Conservation (phyloP, 2,329 filamentous ascomycete genomes). For the Neoascochyta sp. region DNA sequence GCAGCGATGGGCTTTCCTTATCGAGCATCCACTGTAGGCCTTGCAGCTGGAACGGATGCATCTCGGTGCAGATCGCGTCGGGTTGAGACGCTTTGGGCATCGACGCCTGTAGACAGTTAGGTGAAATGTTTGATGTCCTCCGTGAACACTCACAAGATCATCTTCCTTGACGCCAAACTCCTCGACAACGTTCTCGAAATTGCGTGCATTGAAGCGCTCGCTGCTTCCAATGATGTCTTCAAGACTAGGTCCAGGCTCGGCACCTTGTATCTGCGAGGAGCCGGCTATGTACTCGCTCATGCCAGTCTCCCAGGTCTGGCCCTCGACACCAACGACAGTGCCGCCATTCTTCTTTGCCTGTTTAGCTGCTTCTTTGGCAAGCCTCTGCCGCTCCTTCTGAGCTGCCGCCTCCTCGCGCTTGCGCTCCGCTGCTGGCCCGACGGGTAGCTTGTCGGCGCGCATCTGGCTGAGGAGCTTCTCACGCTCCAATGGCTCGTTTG, state of each 20-base stretch:
- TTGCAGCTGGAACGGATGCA: conserved; percentile 75
- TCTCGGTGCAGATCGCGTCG: conserved; percentile 56
- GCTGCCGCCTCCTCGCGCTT: conserved; percentile 53
- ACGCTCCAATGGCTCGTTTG: conserved; percentile 53
- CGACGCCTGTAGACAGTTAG: conserved; percentile 43
- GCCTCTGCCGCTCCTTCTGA: conserved; percentile 54
- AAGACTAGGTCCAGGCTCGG: conserved; percentile 47
- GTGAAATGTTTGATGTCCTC: background rate
- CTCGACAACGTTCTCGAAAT: conserved; percentile 63
- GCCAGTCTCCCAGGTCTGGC: conserved; percentile 28
- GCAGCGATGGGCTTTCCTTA: conserved; percentile 68
- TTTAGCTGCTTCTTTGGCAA: conserved; percentile 37
- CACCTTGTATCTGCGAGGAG: conserved; percentile 22
- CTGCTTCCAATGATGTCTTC: conserved; percentile 64
- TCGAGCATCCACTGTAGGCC: conserved; percentile 77
- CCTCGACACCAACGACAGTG: conserved; percentile 25
- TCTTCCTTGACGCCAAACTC: conserved; percentile 69
- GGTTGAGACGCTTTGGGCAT: conserved; percentile 74
- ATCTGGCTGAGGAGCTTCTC: conserved; percentile 58
- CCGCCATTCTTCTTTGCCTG: conserved; percentile 31
- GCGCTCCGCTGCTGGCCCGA: conserved; percentile 35
- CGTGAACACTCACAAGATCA: conserved; percentile 45
- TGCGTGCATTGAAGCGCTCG: conserved; percentile 63
- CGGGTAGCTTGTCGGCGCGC: conserved; percentile 61
- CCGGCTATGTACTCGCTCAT: conserved; percentile 26